Conservation (phyloP, 306 rosid species). For the Datisca glomerata region DNA sequence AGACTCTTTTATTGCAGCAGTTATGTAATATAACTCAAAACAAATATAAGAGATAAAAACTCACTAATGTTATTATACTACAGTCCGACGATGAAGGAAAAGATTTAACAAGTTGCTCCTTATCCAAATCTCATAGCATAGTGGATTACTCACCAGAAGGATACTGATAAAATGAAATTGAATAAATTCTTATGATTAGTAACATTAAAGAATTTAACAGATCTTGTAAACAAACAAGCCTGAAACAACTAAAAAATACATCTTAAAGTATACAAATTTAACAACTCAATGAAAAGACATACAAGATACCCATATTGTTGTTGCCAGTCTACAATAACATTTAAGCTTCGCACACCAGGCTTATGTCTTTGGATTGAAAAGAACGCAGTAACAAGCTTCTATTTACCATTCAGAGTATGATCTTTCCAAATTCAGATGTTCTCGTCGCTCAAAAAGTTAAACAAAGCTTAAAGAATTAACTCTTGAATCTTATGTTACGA, state of each 20-base stretch:
- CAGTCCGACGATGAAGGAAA: constrained; percentile 76
- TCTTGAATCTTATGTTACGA: too few relatives aligned
- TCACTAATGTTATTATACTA: constrained; percentile 84
- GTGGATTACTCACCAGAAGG: constrained; percentile 84
- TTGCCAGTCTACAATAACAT: constrained; percentile 95
- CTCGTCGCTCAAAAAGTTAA: constrained; percentile 44
- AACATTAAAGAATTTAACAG: constrained; percentile 8
- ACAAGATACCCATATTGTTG: constrained; percentile 96
- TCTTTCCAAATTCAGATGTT: constrained; percentile 82
- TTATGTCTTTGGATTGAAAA: constrained; percentile 74
- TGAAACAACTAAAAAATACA: background rate
- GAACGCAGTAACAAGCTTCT: constrained; percentile 84
- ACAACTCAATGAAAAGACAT: constrained; percentile 3
- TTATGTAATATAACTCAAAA: too few relatives aligned
- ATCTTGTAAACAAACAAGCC: too few relatives aligned
- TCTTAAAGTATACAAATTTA: background rate
- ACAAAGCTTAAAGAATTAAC: background rate
- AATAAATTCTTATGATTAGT: constrained; percentile 10
- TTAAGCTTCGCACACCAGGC: constrained; percentile 62
- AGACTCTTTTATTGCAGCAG: too few relatives aligned
- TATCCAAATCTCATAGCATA: constrained; percentile 86
- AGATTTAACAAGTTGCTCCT: constrained; percentile 69
- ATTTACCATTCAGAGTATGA: constrained; percentile 60
- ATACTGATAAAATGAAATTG: constrained; percentile 40
- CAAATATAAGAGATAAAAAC: too few relatives aligned